Conservation (phyloP, 192 early-diverging fungal genomes). For the Coemansia sp. region DNA sequence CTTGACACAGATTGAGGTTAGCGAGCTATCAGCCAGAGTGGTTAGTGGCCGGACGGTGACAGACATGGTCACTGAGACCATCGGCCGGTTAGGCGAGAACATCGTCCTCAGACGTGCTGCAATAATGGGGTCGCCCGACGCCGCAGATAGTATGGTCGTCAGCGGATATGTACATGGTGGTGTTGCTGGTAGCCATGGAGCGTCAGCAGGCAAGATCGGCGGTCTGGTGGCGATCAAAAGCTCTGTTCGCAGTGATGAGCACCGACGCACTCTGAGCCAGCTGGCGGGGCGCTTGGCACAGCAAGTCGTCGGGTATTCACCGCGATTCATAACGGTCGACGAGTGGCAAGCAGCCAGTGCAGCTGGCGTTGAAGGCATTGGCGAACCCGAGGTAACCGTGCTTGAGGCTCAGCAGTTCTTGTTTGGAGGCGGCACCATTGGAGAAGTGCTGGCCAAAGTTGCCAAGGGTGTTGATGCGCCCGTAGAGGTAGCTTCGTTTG, state of each 20-base stretch:
- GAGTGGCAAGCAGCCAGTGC: conserved; percentile 51
- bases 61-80: conserved; percentile 68
- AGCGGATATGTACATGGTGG: conserved; percentile 78
- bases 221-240: conserved; percentile 67
- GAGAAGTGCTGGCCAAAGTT: conserved; percentile 57
- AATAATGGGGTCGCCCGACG: conserved; percentile 19
- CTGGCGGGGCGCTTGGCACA: conserved; percentile 77
- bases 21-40: not conserved
- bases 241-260: conserved; percentile 10
- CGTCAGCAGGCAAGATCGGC: conserved; percentile 73
- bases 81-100: conserved; percentile 91
- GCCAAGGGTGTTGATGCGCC: conserved; percentile 52
- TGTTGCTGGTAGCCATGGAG: conserved; percentile 15
- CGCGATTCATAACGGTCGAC: conserved; percentile 50
- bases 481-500: conserved; percentile 66
- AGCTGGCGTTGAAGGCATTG: conserved; percentile 2
- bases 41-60: conserved; percentile 50
- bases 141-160: conserved; percentile 33
- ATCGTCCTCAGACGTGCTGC: conserved; percentile 73
- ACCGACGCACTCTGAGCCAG: conserved; percentile 51
- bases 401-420: conserved; percentile 74
- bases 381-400: conserved; percentile 45
- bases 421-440: conserved; percentile 70
- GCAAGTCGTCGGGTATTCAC: conserved; percentile 83
- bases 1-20: conserved; percentile 10